A percentile compares a stretch with the other conserved stretches of the same genome.
These are phyloP conservation scores for Botrytis elliptica DNA, from an alignment of 2,329 filamentous ascomycete genomes.

Conservation along the genomic window DNA sequence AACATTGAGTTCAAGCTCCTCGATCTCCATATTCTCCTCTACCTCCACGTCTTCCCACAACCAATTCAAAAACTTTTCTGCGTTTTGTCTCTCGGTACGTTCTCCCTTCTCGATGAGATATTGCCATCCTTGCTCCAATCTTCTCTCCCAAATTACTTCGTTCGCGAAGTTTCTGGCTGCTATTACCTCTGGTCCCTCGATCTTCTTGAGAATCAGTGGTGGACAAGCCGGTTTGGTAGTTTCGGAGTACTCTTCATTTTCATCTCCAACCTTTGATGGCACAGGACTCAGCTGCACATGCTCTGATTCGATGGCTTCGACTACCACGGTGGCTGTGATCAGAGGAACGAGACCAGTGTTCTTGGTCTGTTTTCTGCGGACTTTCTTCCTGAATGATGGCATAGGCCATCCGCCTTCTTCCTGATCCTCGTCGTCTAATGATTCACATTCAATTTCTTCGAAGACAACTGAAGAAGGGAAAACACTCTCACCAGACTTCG, in stretches of 20 bases:
- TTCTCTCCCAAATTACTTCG: constrained; percentile 23
- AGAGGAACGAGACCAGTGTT: background rate
- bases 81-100: background rate
- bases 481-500: background rate
- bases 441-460: no score
- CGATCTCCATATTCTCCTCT: constrained; percentile 5
- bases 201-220: background rate
- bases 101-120: background rate
- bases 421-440: background rate
- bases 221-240: background rate
- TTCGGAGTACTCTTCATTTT: background rate
- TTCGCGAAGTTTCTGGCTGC: constrained; percentile 25
- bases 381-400: background rate
- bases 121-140: constrained; percentile 28
- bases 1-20: background rate
- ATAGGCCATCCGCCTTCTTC: background rate
- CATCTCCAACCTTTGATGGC: background rate
- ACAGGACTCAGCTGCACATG: background rate
- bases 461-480: no score
- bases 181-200: background rate
- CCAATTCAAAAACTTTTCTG: background rate
- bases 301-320: background rate
- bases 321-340: background rate
- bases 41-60: background rate
- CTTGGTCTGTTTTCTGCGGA: background rate